A percentile compares a stretch with the other conserved stretches of the same genome.
Conservation (phyloP, 805 yeast species). For the Wickerhamiella spandovensis region DNA sequence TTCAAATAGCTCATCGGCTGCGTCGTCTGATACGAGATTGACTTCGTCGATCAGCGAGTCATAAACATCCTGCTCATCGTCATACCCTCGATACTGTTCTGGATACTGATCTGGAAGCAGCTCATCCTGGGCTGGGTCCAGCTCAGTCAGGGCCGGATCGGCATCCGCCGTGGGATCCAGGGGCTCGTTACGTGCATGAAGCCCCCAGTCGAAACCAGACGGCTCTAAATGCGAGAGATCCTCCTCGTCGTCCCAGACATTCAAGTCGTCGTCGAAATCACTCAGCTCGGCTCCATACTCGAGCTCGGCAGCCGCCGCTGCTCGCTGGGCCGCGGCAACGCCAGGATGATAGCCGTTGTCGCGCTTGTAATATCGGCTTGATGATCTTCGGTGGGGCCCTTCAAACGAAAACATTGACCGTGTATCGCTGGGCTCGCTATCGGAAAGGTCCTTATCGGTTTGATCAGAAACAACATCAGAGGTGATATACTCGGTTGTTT, state of each 20-base stretch:
- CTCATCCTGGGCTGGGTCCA: too few relatives aligned
- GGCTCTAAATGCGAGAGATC: conserved; percentile 18
- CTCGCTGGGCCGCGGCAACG: conserved; percentile 16
- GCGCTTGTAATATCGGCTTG: conserved; percentile 39
- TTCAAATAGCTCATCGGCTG: conserved; percentile 16
- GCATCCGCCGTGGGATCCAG: too few relatives aligned
- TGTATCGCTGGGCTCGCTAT: conserved; percentile 1
- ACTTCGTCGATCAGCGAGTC: conserved; percentile 1
- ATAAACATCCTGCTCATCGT: conserved; percentile 20
- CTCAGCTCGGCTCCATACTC: conserved; percentile 14
- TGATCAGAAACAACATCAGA: too few relatives aligned
- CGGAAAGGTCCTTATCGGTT: not conserved
- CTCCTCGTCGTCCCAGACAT: conserved; percentile 30
- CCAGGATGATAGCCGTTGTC: conserved; percentile 2
- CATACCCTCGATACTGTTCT: conserved; percentile 24
- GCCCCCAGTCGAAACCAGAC: conserved; percentile 1
- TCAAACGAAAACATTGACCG: conserved; percentile 35
- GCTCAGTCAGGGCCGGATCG: too few relatives aligned
- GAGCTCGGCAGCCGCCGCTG: conserved; percentile 7
- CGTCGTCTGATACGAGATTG: conserved; percentile 18
- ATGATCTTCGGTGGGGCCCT: conserved; percentile 38
- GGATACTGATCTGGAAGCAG: conserved; percentile 31
- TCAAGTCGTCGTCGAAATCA: conserved; percentile 25
- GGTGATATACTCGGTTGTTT: too few relatives aligned
- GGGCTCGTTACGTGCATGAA: too few relatives aligned